phyloP scores from a whole-genome alignment of 2,329 filamentous ascomycete genomes.

The Penicillium italicum region DNA sequence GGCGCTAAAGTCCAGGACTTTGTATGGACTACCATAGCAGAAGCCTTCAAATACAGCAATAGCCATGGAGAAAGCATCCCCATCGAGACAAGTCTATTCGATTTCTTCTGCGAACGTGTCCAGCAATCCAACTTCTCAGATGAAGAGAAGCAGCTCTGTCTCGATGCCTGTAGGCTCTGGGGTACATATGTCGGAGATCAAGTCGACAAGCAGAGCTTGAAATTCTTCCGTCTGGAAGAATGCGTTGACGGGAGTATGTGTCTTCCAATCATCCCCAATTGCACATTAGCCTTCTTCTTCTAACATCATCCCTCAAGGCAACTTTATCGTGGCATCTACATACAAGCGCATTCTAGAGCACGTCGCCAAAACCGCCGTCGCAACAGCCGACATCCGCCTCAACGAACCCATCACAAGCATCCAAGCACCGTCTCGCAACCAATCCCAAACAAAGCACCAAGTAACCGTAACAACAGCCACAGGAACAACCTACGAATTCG shows the following conservation, averaged over 20 bases:
- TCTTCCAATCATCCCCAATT: neutral
- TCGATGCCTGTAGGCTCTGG: slow-evolving; percentile 59
- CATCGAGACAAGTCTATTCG: slow-evolving; percentile 50
- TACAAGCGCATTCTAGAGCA: slow-evolving; percentile 56
- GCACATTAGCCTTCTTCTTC: neutral
- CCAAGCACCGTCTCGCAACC: slow-evolving; percentile 25
- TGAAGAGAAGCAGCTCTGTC: slow-evolving; percentile 47
- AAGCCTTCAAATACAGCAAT: slow-evolving; percentile 59
- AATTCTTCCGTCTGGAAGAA: slow-evolving; percentile 64
- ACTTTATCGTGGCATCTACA: slow-evolving; percentile 60
- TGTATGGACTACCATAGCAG: slow-evolving; percentile 57
- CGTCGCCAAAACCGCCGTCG: slow-evolving; percentile 48
- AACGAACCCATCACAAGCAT: slow-evolving; percentile 44
- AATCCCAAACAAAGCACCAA: slow-evolving; percentile 24
- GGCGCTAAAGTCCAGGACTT: slow-evolving; percentile 39
- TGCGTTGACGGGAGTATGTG: slow-evolving; percentile 57
- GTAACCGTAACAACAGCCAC: slow-evolving; percentile 45
- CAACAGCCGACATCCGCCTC: slow-evolving; percentile 50
- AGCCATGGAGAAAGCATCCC: slow-evolving; percentile 51
- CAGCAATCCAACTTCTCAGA: slow-evolving; percentile 38
- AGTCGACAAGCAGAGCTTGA: slow-evolving; percentile 58
- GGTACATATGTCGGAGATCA: slow-evolving; percentile 62
- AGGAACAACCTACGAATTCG: slow-evolving; percentile 42
- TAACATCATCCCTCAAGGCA: slow-evolving; percentile 43
- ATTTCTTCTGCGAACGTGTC: slow-evolving; percentile 54